phyloP scores from a whole-genome alignment of 805 yeast genomes.

The Barnettozyma wickerhamii region DNA sequence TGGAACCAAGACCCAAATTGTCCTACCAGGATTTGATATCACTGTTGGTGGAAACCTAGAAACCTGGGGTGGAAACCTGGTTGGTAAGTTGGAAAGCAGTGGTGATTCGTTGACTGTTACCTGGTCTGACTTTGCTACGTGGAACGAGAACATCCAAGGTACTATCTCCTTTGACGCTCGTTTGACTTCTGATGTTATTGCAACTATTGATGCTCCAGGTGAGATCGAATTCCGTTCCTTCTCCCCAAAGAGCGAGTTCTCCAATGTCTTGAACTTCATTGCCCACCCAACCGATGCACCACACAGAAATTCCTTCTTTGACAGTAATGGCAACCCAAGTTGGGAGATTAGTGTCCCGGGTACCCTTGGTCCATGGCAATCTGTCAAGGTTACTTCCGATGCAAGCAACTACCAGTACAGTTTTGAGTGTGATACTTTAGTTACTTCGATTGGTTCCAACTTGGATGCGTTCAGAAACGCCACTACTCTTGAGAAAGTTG shows the following conservation, averaged over 20 bases:
- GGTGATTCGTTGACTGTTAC: constrained; percentile 1
- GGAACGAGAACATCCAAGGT: constrained; percentile 8
- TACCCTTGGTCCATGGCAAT: constrained; percentile 9
- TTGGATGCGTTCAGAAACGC: constrained; percentile 6
- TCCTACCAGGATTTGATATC: constrained; percentile 7
- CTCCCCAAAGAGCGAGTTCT: constrained; percentile 3
- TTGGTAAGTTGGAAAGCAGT: not conserved
- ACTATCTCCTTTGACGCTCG: constrained; percentile 3
- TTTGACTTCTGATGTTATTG: constrained; percentile 1
- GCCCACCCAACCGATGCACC: constrained; percentile 8
- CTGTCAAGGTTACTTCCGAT: not conserved
- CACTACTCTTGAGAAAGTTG: constrained; percentile 1
- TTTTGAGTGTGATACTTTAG: constrained; percentile 1
- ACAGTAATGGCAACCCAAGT: constrained; percentile 1
- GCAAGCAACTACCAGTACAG: constrained; percentile 2
- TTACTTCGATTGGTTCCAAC: constrained; percentile 3
- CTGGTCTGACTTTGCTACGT: constrained; percentile 4
- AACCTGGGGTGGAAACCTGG: not conserved
- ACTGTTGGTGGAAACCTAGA: not conserved
- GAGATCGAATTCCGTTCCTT: constrained; percentile 1
- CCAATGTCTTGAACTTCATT: constrained; percentile 1
- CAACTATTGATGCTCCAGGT: constrained; percentile 1
- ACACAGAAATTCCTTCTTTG: constrained; percentile 5
- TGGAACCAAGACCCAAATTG: constrained; percentile 7
- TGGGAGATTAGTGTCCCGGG: constrained; percentile 11